Conservation (phyloP, 1,139 yeast genomes). For the Barnettozyma hawaiiensis region DNA sequence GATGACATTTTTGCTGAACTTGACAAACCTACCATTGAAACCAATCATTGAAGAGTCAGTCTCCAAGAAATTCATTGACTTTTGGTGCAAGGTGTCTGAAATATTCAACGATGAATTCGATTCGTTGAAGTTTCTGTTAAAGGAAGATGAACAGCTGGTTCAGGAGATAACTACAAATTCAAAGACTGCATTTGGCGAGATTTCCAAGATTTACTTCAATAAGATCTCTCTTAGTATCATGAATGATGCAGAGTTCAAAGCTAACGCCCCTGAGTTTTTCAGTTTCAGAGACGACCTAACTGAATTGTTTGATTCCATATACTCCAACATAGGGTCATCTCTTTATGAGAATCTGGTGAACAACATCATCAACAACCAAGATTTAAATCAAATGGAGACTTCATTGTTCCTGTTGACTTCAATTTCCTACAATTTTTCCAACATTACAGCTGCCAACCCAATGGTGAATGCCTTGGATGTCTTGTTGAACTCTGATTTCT, state of each 20-base stretch:
- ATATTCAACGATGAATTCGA: slow-evolving; percentile 53
- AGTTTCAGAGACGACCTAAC: slow-evolving; percentile 68
- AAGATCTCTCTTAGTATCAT: slow-evolving; percentile 42
- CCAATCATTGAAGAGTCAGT: slow-evolving; percentile 66
- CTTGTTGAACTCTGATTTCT: slow-evolving; percentile 28
- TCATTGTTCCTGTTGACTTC: slow-evolving; percentile 54
- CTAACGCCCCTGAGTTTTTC: slow-evolving; percentile 47
- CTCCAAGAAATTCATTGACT: slow-evolving; percentile 62
- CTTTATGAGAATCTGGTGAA: slow-evolving; percentile 47
- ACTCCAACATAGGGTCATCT: slow-evolving; percentile 55
- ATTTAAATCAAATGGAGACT: slow-evolving; percentile 55
- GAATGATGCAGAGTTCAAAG: slow-evolving; percentile 21
- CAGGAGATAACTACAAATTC: slow-evolving; percentile 30
- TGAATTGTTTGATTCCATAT: slow-evolving; percentile 67
- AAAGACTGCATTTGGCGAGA: slow-evolving; percentile 36
- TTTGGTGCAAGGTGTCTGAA: slow-evolving; percentile 78
- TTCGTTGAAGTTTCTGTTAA: slow-evolving; percentile 32
- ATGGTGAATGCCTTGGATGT: slow-evolving; percentile 24
- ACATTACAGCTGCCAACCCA: slow-evolving; percentile 24
- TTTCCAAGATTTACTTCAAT: slow-evolving; percentile 56
- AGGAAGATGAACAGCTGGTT: slow-evolving; percentile 26
- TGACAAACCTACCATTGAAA: slow-evolving; percentile 55
- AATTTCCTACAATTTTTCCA: slow-evolving; percentile 38
- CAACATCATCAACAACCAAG: slow-evolving; percentile 34
- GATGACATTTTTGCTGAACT: slow-evolving; percentile 44